phyloP scores from a whole-genome alignment of 176 grass and related monocot genomes.

The Eragrostis nindensis region DNA sequence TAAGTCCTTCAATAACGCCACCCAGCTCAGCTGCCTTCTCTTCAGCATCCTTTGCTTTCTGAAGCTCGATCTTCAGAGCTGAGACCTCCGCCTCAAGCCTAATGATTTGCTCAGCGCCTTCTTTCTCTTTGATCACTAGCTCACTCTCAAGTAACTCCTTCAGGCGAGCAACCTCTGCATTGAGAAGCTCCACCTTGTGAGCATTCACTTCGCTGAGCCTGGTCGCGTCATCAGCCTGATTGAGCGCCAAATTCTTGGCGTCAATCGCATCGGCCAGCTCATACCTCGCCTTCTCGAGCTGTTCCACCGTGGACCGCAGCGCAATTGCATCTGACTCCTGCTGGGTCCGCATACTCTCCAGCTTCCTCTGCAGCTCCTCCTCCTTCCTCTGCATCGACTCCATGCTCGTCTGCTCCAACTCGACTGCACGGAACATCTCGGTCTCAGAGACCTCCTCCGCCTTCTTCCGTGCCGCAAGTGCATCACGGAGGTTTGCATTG shows the following conservation, averaged over 20 bases:
- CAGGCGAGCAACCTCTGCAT: constrained; percentile 51
- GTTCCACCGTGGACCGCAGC: constrained; percentile 43
- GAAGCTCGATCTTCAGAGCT: constrained; percentile 29
- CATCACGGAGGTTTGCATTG: constrained; percentile 58
- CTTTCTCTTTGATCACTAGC: constrained; percentile 43
- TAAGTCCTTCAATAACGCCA: constrained; percentile 44
- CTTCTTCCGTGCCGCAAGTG: constrained; percentile 49
- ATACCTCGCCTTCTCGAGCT: constrained; percentile 63
- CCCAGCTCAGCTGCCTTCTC: constrained; percentile 48
- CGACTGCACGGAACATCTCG: constrained; percentile 49
- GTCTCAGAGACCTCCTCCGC: constrained; percentile 56
- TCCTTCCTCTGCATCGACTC: constrained; percentile 62
- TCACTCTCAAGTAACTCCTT: constrained; percentile 51
- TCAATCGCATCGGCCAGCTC: constrained; percentile 58
- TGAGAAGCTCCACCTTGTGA: constrained; percentile 57
- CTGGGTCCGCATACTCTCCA: constrained; percentile 54
- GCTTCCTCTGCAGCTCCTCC: constrained; percentile 63
- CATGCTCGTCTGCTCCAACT: constrained; percentile 65
- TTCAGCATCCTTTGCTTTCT: constrained; percentile 51
- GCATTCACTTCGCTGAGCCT: constrained; percentile 57
- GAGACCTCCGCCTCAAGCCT: constrained; percentile 43
- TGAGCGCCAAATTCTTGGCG: constrained; percentile 59
- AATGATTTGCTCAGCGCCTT: constrained; percentile 41
- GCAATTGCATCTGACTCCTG: constrained; percentile 44
- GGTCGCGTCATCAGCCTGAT: constrained; percentile 55